Percentiles rank a stretch among this genome's conserved stretches.
These are phyloP conservation scores for Ganoderma multipileum DNA, from an alignment of 1,284 basidiomycete genomes.

Conservation along the genomic window DNA sequence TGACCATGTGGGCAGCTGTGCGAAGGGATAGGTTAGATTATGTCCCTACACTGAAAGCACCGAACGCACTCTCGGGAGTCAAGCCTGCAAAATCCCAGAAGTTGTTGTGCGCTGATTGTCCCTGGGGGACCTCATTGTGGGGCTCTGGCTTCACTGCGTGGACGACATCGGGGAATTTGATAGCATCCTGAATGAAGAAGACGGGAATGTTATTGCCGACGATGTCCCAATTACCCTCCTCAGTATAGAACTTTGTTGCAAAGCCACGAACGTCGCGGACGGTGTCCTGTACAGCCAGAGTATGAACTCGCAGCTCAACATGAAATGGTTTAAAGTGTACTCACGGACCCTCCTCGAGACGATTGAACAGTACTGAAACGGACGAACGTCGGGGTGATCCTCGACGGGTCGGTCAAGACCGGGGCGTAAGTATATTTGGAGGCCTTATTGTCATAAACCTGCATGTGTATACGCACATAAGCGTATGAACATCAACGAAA, in stretches of 20 bases:
- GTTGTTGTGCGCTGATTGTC: conserved; percentile 78
- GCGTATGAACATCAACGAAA: neutral
- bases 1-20: conserved; percentile 77
- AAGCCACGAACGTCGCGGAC: conserved; percentile 89
- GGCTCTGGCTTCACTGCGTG: conserved; percentile 86
- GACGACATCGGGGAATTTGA: conserved; percentile 85
- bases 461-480: neutral
- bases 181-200: conserved; percentile 87
- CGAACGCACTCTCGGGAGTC: conserved; percentile 61
- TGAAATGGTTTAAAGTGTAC: conserved; percentile 25
- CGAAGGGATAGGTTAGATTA: conserved; percentile 19
- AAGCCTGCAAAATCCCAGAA: conserved; percentile 83
- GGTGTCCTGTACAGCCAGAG: conserved; percentile 57
- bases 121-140: conserved; percentile 72
- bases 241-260: conserved; percentile 82
- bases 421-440: conserved; percentile 70
- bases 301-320: conserved; percentile 17
- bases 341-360: conserved; percentile 72
- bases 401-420: conserved; percentile 75
- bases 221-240: conserved; percentile 84
- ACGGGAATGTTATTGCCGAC: conserved; percentile 82
- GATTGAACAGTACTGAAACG: conserved; percentile 88
- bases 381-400: conserved; percentile 77
- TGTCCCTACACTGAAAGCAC: conserved; percentile 2
- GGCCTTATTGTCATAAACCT: conserved; percentile 65